A percentile compares a stretch with the other conserved stretches of the same genome.
These are phyloP conservation scores for Monosporozyma yasuniensis DNA, from an alignment of 805 yeast genomes.

Conservation along the genomic window DNA sequence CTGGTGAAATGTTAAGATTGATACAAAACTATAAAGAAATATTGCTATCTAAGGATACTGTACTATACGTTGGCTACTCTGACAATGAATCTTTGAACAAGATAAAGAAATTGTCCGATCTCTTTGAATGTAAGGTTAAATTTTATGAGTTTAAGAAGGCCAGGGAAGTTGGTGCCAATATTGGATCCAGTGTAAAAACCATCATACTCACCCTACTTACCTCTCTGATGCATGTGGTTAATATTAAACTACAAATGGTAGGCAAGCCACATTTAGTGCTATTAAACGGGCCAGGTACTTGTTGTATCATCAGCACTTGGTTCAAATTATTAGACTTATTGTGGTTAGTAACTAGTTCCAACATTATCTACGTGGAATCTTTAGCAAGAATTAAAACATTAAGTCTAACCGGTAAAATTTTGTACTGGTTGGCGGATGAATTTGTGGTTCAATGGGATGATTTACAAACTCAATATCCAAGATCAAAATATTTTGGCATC, in stretches of 20 bases:
- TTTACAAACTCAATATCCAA: slow-evolving; percentile 39
- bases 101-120: slow-evolving; percentile 27
- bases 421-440: slow-evolving; percentile 64
- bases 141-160: slow-evolving; percentile 26
- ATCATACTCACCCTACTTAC: slow-evolving; percentile 28
- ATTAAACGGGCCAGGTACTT: slow-evolving; percentile 34
- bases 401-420: slow-evolving; percentile 66
- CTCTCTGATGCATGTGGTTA: slow-evolving; percentile 14
- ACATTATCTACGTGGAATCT: slow-evolving; percentile 56
- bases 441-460: slow-evolving; percentile 87
- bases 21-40: slow-evolving; percentile 34
- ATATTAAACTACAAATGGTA: slow-evolving; percentile 14
- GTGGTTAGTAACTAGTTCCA: slow-evolving; percentile 33
- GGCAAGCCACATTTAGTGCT: slow-evolving; percentile 25
- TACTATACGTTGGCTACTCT: slow-evolving; percentile 29
- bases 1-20: slow-evolving; percentile 87
- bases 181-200: slow-evolving; percentile 25
- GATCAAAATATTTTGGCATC: slow-evolving; percentile 72
- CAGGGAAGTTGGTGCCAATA: slow-evolving; percentile 33
- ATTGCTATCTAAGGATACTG: slow-evolving; percentile 40
- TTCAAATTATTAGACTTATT: slow-evolving; percentile 21
- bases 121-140: slow-evolving; percentile 8
- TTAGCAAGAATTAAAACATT: slow-evolving; percentile 32
- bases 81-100: slow-evolving; percentile 31
- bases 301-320: slow-evolving; percentile 27